Evolutionary conservation across 164 flowering plant genomes (phyloP).

Genomic region (Chimonanthus salicifolius): DNA sequence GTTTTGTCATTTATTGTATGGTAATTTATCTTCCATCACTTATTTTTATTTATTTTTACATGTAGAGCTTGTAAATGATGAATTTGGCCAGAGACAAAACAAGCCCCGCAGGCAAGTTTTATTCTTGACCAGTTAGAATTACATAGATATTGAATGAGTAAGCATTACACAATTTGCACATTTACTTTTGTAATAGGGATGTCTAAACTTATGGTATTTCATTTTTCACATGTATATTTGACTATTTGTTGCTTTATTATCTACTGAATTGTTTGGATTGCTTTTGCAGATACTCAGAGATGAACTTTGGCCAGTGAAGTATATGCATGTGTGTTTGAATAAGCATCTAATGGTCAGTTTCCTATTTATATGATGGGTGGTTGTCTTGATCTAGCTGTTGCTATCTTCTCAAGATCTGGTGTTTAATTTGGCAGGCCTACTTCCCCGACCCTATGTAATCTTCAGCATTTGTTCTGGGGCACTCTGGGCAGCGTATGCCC

Average conservation of each 20-base stretch:
- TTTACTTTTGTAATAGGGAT: too few species aligned
- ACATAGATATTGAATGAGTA: background rate
- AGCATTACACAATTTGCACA: background rate
- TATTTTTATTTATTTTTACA: background rate
- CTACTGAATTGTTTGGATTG: background rate
- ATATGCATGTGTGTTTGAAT: conserved; percentile 34
- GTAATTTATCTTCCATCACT: background rate
- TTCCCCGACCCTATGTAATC: conserved; percentile 61
- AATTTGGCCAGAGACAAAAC: conserved; percentile 79
- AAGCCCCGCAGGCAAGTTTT: conserved; percentile 83
- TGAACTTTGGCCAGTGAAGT: conserved; percentile 88
- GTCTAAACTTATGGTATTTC: background rate
- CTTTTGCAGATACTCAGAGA: conserved; percentile 78
- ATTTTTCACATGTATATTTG: background rate
- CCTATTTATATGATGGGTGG: background rate
- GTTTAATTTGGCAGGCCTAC: conserved; percentile 42
- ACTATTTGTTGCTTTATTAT: too few species aligned
- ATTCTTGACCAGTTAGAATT: conserved; percentile 2
- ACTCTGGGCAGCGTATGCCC: conserved; percentile 55
- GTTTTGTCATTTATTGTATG: background rate
- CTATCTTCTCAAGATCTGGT: conserved; percentile 16
- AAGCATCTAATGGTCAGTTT: conserved; percentile 37
- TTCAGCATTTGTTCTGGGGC: conserved; percentile 57
- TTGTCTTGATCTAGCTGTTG: conserved; percentile 8
- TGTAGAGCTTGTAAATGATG: conserved; percentile 66